phyloP scores from a whole-genome alignment of 2,329 filamentous ascomycete species.

The Aspergillus brunneoviolaceus region DNA sequence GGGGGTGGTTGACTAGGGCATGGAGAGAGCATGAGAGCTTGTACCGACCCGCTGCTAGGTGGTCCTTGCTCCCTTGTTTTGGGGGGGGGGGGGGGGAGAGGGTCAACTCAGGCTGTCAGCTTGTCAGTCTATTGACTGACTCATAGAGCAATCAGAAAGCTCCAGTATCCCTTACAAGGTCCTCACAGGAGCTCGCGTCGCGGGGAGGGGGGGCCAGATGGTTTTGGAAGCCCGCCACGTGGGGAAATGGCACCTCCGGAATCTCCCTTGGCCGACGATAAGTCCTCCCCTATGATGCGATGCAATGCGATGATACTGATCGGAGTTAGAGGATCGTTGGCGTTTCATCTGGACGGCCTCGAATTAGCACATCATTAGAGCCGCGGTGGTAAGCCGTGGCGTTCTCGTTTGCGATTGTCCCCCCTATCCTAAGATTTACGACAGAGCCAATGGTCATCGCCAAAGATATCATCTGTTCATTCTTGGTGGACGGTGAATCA shows the following conservation, averaged over 20 bases:
- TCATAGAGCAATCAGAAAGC: slow-evolving; percentile 1
- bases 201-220: not conserved
- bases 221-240: slow-evolving; percentile 3
- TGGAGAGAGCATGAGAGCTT: not conserved
- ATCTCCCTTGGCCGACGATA: not conserved
- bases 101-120: not conserved
- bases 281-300: not conserved
- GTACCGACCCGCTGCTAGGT: not conserved
- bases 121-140: not conserved
- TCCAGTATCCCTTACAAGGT: not conserved
- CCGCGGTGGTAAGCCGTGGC: not conserved
- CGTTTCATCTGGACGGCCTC: not conserved
- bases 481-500: not conserved
- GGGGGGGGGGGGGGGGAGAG: not conserved
- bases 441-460: too few species aligned
- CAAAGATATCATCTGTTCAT: not conserved
- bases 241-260: not conserved
- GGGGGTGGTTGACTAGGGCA: too few species aligned
- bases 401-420: not conserved
- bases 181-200: not conserved
- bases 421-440: not conserved
- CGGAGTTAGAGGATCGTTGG: not conserved
- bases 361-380: not conserved
- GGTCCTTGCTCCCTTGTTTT: not conserved
- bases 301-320: not conserved